A percentile compares a stretch with the other conserved stretches of the same genome.
These are phyloP conservation scores for Chenopodium suecicum DNA, from an alignment of 148 eudicot species.

Conservation along the genomic window DNA sequence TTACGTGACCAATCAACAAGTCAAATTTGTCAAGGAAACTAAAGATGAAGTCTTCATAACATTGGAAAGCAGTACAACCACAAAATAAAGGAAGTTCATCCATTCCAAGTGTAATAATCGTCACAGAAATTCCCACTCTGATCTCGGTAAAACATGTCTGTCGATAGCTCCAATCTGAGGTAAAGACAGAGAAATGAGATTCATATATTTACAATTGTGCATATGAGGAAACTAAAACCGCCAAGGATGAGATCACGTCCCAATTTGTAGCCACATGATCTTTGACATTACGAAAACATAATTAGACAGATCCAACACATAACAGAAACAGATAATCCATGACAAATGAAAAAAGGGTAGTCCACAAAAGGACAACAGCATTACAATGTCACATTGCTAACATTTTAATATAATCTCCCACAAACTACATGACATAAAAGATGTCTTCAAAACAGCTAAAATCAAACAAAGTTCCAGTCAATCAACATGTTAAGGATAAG, in stretches of 20 bases:
- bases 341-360: background rate
- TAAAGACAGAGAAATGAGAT: background rate
- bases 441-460: slow-evolving; percentile 1
- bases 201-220: slow-evolving; percentile 8
- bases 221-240: background rate
- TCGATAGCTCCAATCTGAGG: slow-evolving; percentile 53
- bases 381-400: background rate
- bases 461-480: background rate
- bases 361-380: background rate
- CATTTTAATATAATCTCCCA: background rate
- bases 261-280: background rate
- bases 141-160: too few relatives aligned
- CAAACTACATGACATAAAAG: background rate
- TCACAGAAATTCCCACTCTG: too few relatives aligned
- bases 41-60: too few relatives aligned
- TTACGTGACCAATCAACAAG: too few relatives aligned
- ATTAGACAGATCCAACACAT: background rate
- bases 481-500: background rate
- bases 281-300: background rate
- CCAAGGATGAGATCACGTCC: background rate
- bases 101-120: too few relatives aligned
- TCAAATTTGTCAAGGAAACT: too few relatives aligned
- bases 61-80: too few relatives aligned
- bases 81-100: too few relatives aligned
- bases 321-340: background rate